Evolutionary conservation across 768 basidiomycete genomes (phyloP).

Genomic region (Fomitopsis pulvina): DNA sequence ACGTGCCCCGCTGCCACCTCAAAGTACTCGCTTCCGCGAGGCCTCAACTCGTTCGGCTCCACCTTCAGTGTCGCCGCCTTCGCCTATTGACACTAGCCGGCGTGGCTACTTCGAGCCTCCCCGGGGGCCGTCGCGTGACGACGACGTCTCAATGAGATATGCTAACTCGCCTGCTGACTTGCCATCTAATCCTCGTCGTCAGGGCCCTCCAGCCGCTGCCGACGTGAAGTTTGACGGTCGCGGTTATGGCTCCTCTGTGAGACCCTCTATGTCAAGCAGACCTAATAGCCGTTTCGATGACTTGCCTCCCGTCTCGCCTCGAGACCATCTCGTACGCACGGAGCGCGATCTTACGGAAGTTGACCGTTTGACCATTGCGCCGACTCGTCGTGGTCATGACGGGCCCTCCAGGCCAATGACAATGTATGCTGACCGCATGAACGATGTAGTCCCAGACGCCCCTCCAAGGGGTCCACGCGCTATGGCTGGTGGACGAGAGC

Average conservation of each 20-base stretch:
- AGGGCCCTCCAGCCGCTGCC: background rate
- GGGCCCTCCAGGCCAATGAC: slow-evolving; percentile 12
- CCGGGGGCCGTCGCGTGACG: background rate
- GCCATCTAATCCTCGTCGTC: slow-evolving; percentile 12
- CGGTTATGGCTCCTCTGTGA: background rate
- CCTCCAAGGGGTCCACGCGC: slow-evolving; percentile 25
- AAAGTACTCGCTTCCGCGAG: slow-evolving; percentile 22
- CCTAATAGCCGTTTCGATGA: slow-evolving; percentile 6
- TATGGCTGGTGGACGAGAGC: slow-evolving; percentile 17
- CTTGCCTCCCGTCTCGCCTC: background rate
- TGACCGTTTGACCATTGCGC: slow-evolving; percentile 2
- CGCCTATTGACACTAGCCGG: background rate
- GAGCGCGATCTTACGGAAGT: slow-evolving; percentile 15
- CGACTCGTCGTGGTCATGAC: background rate
- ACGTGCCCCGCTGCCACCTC: slow-evolving; percentile 40
- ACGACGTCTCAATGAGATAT: background rate
- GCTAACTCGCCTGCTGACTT: slow-evolving; percentile 3
- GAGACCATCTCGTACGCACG: background rate
- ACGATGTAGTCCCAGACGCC: slow-evolving; percentile 18
- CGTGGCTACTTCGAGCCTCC: background rate
- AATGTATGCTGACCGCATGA: slow-evolving; percentile 27
- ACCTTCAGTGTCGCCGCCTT: background rate
- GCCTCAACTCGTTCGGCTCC: background rate
- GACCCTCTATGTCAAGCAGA: background rate
- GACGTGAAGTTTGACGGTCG: background rate